Evolutionary conservation across 2,329 filamentous ascomycete genomes (phyloP), one percentile per base, ranked within the genome.

Genomic region (Aureobasidium melanogenum): DNA sequence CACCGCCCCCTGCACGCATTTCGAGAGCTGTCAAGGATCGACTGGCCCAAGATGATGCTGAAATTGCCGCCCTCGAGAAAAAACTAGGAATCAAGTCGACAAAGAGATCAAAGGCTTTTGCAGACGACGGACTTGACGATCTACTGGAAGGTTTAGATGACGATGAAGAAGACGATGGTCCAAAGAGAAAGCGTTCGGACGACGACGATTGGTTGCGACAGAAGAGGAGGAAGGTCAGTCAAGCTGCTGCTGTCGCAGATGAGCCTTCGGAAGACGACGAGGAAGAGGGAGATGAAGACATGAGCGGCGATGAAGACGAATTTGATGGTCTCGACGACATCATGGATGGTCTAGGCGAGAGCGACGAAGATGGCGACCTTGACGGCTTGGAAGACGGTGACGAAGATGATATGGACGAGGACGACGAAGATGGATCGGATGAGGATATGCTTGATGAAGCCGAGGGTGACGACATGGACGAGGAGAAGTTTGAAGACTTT

Each of bases 31-130:
- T 85, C n/a, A 84, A 81, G 69, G 82, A 86, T 3, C 84, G 83
- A 66, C 77, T 97, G 5, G 86, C 84, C 0, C 80, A 89, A 64
- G 93, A 99, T 62, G 91, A 97, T 69, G 89, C 86, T 2, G 91
- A 96, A 67, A 97, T 99, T 67, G 87, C 88, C 22, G 86, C 86
- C 2, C 77, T 97, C 34, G 94, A 99, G 76, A 91, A 87, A 72
- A 95, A 89, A 69, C 77, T 99, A 3, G 93, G 94, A 0, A 81
- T 97, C 36, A 89, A 87, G 70, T 84, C 85, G 26, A 88, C 87
- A 63, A 95, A 91, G 69, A 86, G 83, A 34, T 86, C 87, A 0
- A 87, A 88, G 66, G 64, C 62, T 32, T 91, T 92, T 67, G 82
- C 84, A 22, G 89, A 96, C 7, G 92, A 97, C 69, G 93, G 91